Base-by-base conservation (phyloP, 1,139 yeast genomes). In the Hansenula sp. region DNA sequence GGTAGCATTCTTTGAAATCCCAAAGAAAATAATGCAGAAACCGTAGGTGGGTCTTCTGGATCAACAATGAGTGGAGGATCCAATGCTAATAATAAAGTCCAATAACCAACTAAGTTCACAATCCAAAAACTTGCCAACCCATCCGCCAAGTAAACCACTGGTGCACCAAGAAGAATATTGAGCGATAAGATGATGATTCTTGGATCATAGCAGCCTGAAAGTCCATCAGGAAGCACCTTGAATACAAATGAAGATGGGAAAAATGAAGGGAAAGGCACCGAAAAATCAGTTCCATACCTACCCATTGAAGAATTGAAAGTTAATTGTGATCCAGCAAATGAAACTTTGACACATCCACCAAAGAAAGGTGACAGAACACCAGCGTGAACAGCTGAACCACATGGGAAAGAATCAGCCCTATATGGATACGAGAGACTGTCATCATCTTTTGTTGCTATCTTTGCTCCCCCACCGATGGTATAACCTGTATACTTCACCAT, bases 301-400 rank as follows among this genome's bases (percentile, higher is more conserved):
- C 85, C 88, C 33, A 57, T 50, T 0, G 69, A 55, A 0, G 81
- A 61, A 0, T 69, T 68, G 53, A 83, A 88, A 1, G 57, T 54
- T 2, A 62, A 45, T 52, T 79, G 82, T 1, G 71, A 59, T 0
- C 93, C 91, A 4, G 67, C 60, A 61, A 81, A 81, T 7, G 80
- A 67, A 6, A 89, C 53, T 40, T 77, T 68, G 0, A 90, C 91
- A 61, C 95, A 84, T 0, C 98, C 98, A 2, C 99, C 99, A 48
- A 68, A 67, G 36, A 72, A 60, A 19, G 93, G 84, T 1, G 94
- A 81, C 1, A 90, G 67, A 0, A 81, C 58, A 1, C 97, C 97
- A 2, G 91, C 83, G 61, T 91, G 96, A 4, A 86, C 79, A 0
- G 95, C 98, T 1, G 97, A 84, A 0, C 91, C 94, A 63, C 99